Evolutionary conservation across 768 basidiomycete genomes (phyloP).

Genomic region (Lactarius akahatsu): DNA sequence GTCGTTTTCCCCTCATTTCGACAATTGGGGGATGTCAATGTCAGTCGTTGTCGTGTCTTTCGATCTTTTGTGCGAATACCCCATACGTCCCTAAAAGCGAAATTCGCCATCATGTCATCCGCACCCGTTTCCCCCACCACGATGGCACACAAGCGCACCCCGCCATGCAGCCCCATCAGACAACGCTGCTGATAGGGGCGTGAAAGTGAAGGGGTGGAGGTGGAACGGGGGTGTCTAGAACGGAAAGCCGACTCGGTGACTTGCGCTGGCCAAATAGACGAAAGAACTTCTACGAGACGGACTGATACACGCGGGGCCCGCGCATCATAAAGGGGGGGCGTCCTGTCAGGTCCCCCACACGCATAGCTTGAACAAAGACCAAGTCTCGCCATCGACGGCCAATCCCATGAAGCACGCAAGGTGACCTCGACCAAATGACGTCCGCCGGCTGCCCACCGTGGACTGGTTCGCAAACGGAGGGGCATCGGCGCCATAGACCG

Average conservation of each 20-base stretch:
- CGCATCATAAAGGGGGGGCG: conserved; percentile 13
- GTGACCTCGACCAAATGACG: not conserved
- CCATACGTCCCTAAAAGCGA: not conserved
- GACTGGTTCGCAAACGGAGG: not conserved
- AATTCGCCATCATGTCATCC: conserved; percentile 19
- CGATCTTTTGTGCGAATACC: not conserved
- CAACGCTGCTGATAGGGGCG: conserved; percentile 20
- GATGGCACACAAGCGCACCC: conserved; percentile 6
- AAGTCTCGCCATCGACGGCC: conserved; percentile 18
- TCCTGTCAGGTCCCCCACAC: not conserved
- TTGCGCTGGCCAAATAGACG: conserved; percentile 1
- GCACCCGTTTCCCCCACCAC: conserved; percentile 15
- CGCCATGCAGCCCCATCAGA: conserved; percentile 5
- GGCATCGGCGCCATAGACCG: not conserved
- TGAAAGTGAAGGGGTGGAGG: conserved; percentile 12
- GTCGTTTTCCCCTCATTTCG: not conserved
- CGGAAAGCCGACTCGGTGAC: conserved; percentile 8
- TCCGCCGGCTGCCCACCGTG: conserved; percentile 14
- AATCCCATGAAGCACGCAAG: conserved; percentile 11
- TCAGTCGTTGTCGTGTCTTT: not conserved
- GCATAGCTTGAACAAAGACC: conserved; percentile 11
- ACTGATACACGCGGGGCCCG: conserved; percentile 11
- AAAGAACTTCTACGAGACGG: not conserved
- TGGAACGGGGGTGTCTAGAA: conserved; percentile 1
- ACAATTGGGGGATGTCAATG: not conserved